A percentile compares a stretch with the other conserved stretches of the same genome.
Conservation (phyloP, 768 basidiomycete species). For the Sporobolomyces phaffii region DNA sequence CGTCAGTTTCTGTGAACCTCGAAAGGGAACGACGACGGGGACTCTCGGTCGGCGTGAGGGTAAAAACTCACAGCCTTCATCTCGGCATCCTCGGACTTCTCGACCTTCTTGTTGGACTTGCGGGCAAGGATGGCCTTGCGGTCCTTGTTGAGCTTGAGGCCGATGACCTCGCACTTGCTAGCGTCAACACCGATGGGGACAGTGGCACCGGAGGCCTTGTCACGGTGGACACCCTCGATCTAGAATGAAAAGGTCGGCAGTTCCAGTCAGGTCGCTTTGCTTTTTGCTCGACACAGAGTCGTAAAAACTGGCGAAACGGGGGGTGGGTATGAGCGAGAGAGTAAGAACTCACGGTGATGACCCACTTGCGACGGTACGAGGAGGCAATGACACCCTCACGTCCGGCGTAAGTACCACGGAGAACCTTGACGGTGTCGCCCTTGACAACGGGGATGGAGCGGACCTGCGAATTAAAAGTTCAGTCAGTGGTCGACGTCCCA, state of each 20-base stretch:
- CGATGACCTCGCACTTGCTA: constrained; percentile 20
- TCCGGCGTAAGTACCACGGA: constrained; percentile 15
- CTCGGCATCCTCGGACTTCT: constrained; percentile 21
- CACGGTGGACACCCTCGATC: constrained; percentile 23
- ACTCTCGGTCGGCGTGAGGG: background rate
- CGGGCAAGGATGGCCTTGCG: constrained; percentile 13
- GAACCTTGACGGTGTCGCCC: constrained; percentile 22
- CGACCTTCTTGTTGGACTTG: constrained; percentile 13
- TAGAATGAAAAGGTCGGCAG: too few relatives aligned
- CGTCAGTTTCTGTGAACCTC: background rate
- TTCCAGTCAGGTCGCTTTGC: too few relatives aligned
- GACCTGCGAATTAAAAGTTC: constrained; percentile 7
- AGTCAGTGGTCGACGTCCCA: too few relatives aligned
- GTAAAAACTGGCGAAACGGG: background rate
- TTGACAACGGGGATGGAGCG: constrained; percentile 20
- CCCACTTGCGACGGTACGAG: constrained; percentile 18
- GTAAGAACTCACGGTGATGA: constrained; percentile 12
- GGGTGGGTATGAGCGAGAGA: background rate
- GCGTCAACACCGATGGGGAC: constrained; percentile 17
- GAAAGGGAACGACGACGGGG: background rate
- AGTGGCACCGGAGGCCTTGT: constrained; percentile 16
- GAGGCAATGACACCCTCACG: constrained; percentile 19
- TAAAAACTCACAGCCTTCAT: constrained; percentile 12
- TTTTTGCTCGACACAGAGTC: too few relatives aligned
- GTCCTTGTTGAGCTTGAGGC: constrained; percentile 24